These are phyloP conservation scores for Trichoderma polysporum DNA, from an alignment of 2,329 filamentous ascomycete genomes.

Conservation along the genomic window DNA sequence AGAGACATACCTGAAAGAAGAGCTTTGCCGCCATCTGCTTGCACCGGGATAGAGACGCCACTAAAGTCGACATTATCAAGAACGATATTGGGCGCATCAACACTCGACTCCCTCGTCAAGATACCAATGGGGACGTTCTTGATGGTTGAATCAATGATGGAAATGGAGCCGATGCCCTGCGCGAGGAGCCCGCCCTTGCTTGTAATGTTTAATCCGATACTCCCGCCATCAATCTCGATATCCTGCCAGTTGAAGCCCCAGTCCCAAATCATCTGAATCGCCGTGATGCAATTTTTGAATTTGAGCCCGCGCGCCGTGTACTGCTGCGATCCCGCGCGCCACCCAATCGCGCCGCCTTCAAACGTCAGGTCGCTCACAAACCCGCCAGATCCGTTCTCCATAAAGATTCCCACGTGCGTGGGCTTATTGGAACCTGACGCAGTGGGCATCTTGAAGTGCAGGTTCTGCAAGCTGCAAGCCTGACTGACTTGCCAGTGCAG, in stretches of 20 bases:
- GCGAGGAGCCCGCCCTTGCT: no score
- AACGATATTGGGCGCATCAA: no score
- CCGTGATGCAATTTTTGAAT: slow-evolving; percentile 79
- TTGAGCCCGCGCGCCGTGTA: slow-evolving; percentile 80
- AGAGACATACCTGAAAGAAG: no score
- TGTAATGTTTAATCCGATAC: slow-evolving; percentile 33
- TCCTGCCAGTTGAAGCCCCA: slow-evolving; percentile 49
- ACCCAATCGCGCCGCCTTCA: slow-evolving; percentile 75
- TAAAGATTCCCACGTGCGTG: slow-evolving; percentile 62
- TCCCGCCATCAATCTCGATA: slow-evolving; percentile 79
- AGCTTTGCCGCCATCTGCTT: no score
- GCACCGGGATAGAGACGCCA: no score
- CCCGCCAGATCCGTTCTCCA: slow-evolving; percentile 80
- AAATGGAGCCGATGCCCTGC: slow-evolving; percentile 71
- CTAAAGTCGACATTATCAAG: no score
- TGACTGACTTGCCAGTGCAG: slow-evolving; percentile 87
- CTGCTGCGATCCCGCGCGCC: slow-evolving; percentile 82
- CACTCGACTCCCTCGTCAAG: no score
- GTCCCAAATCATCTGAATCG: slow-evolving; percentile 53
- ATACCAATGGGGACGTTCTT: no score
- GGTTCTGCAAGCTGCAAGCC: slow-evolving; percentile 79
- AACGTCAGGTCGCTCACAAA: slow-evolving; percentile 82
- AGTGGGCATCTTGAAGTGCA: slow-evolving; percentile 69
- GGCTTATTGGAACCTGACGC: background rate
- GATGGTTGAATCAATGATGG: slow-evolving; percentile 81